Percentiles rank a stretch among this genome's conserved stretches.
These are phyloP conservation scores for Lentinula lateritia DNA, from an alignment of 768 basidiomycete species.

Conservation along the genomic window DNA sequence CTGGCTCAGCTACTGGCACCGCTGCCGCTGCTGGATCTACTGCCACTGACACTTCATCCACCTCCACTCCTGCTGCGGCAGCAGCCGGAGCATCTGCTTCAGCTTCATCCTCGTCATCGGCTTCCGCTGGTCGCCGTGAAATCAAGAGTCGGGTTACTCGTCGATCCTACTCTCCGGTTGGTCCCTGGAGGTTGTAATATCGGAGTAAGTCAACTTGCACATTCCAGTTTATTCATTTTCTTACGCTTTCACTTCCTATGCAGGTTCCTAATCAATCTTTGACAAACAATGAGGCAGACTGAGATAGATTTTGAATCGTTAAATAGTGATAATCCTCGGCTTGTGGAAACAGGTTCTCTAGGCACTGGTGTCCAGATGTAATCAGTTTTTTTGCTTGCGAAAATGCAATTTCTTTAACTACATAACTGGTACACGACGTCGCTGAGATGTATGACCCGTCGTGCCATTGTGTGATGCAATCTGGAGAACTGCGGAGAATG, in stretches of 20 bases:
- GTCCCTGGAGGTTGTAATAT: not conserved
- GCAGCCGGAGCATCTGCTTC: not conserved
- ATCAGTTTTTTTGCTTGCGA: not conserved
- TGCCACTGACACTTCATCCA: not conserved
- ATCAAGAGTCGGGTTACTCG: not conserved
- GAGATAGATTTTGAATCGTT: not conserved
- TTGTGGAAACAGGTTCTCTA: slow-evolving; percentile 2
- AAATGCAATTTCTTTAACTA: not conserved
- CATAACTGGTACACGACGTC: not conserved
- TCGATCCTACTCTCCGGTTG: not conserved
- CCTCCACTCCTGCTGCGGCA: not conserved
- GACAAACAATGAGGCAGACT: not conserved
- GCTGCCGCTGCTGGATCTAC: not conserved
- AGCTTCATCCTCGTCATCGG: not conserved
- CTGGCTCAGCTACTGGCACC: not conserved
- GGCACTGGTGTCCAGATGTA: not conserved
- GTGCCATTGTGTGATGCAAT: no score
- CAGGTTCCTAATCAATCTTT: not conserved
- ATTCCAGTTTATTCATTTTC: no score
- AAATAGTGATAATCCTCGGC: not conserved
- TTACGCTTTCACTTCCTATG: no score
- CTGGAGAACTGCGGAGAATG: no score
- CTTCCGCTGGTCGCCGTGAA: not conserved
- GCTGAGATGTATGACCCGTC: no score
- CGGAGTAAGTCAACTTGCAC: not conserved